A percentile compares a stretch with the other conserved stretches of the same genome.
Conservation (phyloP, 1,284 basidiomycete genomes). For the Ceratobasidium sp. region DNA sequence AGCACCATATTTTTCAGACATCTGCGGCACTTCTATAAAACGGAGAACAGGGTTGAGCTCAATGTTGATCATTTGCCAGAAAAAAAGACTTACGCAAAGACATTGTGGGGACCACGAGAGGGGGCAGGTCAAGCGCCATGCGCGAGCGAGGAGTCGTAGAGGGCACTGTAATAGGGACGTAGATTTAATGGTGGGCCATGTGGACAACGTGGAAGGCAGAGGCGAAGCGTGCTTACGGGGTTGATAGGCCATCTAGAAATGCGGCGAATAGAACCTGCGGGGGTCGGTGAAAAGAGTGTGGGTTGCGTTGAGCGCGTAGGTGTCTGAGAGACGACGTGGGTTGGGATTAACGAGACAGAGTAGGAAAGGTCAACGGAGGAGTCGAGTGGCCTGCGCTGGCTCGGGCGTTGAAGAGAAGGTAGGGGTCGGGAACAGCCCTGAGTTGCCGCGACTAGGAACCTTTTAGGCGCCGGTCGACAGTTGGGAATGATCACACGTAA, state of each 20-base stretch:
- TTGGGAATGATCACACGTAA: conserved; percentile 2
- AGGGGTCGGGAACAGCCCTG: conserved; percentile 28
- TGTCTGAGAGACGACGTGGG: conserved; percentile 34
- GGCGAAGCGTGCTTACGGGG: conserved; percentile 41
- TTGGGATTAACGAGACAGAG: neutral
- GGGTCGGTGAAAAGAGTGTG: conserved; percentile 34
- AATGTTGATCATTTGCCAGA: neutral
- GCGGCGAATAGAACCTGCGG: conserved; percentile 29
- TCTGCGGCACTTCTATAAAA: conserved; percentile 37
- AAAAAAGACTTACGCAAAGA: conserved; percentile 36
- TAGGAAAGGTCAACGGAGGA: conserved; percentile 34
- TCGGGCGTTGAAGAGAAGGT: conserved; percentile 35
- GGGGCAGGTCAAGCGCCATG: conserved; percentile 41
- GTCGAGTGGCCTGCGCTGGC: conserved; percentile 42
- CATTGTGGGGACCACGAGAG: conserved; percentile 44
- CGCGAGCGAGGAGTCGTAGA: conserved; percentile 38
- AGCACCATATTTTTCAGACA: conserved; percentile 45
- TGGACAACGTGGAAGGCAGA: conserved; percentile 18
- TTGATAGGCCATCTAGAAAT: conserved; percentile 45
- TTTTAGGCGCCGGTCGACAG: conserved; percentile 22
- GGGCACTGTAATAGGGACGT: neutral
- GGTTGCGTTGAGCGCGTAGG: conserved; percentile 42
- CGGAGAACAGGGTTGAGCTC: conserved; percentile 9
- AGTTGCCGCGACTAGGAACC: conserved; percentile 23
- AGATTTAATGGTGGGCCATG: neutral